Conservation (phyloP, 2,329 filamentous ascomycete genomes). For the Myriosclerotinia duriaeana region DNA sequence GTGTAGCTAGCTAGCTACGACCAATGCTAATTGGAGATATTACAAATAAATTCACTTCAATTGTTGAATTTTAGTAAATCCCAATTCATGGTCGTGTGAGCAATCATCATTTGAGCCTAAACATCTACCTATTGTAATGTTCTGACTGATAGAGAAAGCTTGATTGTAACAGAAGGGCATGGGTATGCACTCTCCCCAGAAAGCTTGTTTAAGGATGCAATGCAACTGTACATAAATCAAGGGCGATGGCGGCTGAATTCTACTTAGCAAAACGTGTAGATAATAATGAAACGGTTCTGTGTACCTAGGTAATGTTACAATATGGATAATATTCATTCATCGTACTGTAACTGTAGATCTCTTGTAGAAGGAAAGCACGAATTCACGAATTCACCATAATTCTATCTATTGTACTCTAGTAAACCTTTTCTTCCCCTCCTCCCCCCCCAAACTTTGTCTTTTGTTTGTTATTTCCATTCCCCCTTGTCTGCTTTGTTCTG, state of each 20-base stretch:
- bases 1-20: neutral
- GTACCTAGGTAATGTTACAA: neutral
- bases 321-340: neutral
- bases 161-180: neutral
- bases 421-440: no score
- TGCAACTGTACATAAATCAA: neutral
- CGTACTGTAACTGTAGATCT: neutral
- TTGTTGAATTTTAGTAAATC: neutral
- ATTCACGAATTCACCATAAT: neutral
- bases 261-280: neutral
- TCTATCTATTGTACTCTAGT: neutral
- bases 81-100: slow-evolving; percentile 3
- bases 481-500: neutral
- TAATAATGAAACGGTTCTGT: no score
- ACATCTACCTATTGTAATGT: neutral
- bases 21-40: neutral
- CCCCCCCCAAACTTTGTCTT: neutral
- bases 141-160: neutral
- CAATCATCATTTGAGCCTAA: neutral
- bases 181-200: neutral
- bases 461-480: neutral
- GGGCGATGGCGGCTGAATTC: neutral
- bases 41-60: neutral
- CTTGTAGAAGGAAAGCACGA: neutral
- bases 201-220: slow-evolving; percentile 15